phyloP scores from a whole-genome alignment of 169 alveolate species.

The Plasmodium blacklocki region DNA sequence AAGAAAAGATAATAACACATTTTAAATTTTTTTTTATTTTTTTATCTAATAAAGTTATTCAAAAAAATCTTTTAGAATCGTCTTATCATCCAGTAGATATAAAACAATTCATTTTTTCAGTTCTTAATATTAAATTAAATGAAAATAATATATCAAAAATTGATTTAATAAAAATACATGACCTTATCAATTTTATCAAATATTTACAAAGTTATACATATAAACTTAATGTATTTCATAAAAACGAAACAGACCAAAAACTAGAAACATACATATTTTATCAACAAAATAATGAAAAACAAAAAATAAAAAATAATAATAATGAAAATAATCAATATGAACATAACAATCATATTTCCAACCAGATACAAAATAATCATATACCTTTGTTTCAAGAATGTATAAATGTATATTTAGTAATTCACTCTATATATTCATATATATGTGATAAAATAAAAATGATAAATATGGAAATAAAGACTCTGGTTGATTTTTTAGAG shows the following conservation, averaged over 20 bases:
- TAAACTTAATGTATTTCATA: not conserved
- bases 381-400: not conserved
- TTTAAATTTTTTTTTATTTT: slow-evolving; percentile 21
- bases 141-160: slow-evolving; percentile 3
- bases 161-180: not conserved
- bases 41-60: slow-evolving; percentile 13
- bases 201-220: not conserved
- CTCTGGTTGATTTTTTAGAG: slow-evolving; percentile 12
- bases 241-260: not conserved
- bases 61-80: not conserved
- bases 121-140: slow-evolving; percentile 12
- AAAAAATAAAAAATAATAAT: not conserved
- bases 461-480: slow-evolving; percentile 8
- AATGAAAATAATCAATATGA: not conserved
- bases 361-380: too few species aligned
- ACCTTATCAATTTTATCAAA: not conserved
- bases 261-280: not conserved
- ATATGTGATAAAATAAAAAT: slow-evolving; percentile 6
- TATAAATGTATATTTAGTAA: not conserved
- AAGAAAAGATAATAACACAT: not conserved
- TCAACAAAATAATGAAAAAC: not conserved
- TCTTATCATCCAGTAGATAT: not conserved
- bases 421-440: not conserved
- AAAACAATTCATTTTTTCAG: slow-evolving; percentile 35
- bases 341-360: not conserved